Base-by-base conservation (phyloP, 108 stramenopile genomes). In the Discostella pseudostelligera region DNA sequence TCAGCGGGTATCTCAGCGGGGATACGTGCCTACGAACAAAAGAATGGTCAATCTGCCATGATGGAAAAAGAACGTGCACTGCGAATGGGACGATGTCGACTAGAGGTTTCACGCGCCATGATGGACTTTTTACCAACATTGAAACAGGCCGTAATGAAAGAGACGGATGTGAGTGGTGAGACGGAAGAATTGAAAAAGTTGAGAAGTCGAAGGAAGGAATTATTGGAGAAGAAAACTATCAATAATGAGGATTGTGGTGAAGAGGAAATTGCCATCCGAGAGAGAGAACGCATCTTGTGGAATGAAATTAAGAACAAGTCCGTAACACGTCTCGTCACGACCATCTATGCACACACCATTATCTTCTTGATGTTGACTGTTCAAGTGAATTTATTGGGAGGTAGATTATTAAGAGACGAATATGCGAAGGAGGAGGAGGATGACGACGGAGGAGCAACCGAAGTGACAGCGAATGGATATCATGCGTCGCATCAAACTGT, bases 331-430 rank as follows among this genome's bases (percentile, higher is more conserved):
- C 57, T 83, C 14, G 17, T 83, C n/a, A 55, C 71, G 16, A 83
- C 82, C 7, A 67, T 43, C 22, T 83, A 80, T 56, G 82, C 65
- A 9, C 82, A 83, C 22, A 73, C 71, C 7, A 57, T 69, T 19
- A 58, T 80, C n/a, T 80, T 80, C 47, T 53, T 80, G n/a, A 70
- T 80, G 11, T 60, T 83, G 6, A 79, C 79, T 14, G 74, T 76
- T 3, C 82, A 80, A 62, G 67, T 80, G 16, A 67, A 80, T 60
- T 40, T 83, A 16, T 42, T 82, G 60, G 78, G 81, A 11, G 78
- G 78, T 28, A 37, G 67, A 50, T 39, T 82, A 0, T 56, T 76
- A 9, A 69, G 71, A 63, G 67, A 79, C 22, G 78, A 74, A 16
- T 21, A 32, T 14, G 66, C 19, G 37, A 64, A 63, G 26, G 22